These are phyloP conservation scores for Lumnitzera littorea DNA, from an alignment of 345 rosid species.

Conservation along the genomic window DNA sequence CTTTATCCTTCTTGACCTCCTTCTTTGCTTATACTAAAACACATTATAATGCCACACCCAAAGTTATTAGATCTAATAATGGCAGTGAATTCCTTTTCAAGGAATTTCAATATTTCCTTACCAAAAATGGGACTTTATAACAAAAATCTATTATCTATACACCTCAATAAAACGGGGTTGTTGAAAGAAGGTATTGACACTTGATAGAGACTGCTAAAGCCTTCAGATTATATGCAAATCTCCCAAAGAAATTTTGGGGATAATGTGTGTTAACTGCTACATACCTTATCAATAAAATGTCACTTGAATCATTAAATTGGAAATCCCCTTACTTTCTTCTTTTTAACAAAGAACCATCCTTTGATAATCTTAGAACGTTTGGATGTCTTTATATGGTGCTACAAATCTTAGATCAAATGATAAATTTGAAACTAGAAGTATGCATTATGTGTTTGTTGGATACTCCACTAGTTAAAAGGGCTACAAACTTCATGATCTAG, in stretches of 20 bases:
- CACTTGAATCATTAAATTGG: not conserved
- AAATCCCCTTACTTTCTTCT: not conserved
- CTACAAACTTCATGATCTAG: not conserved
- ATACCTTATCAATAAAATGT: not conserved
- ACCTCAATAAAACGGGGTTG: slow-evolving; percentile 14
- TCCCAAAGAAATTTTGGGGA: slow-evolving; percentile 4
- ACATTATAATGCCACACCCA: no score
- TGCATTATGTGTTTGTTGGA: not conserved
- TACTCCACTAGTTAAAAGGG: slow-evolving; percentile 1
- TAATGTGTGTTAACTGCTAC: slow-evolving; percentile 1
- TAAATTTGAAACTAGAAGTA: not conserved
- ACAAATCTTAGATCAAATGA: not conserved
- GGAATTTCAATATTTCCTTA: no score
- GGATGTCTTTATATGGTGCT: not conserved
- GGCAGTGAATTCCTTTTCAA: no score
- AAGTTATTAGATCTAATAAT: no score
- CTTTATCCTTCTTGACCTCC: no score
- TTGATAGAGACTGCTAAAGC: not conserved
- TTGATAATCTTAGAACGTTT: not conserved
- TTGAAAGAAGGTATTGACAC: slow-evolving; percentile 6
- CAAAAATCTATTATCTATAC: not conserved
- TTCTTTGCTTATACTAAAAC: no score
- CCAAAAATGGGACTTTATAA: no score
- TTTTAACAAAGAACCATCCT: not conserved
- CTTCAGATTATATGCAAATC: not conserved